Percentiles rank a stretch among this genome's conserved stretches.
Evolutionary conservation across 805 yeast genomes (phyloP).

Genomic region (Candida tallmaniae): DNA sequence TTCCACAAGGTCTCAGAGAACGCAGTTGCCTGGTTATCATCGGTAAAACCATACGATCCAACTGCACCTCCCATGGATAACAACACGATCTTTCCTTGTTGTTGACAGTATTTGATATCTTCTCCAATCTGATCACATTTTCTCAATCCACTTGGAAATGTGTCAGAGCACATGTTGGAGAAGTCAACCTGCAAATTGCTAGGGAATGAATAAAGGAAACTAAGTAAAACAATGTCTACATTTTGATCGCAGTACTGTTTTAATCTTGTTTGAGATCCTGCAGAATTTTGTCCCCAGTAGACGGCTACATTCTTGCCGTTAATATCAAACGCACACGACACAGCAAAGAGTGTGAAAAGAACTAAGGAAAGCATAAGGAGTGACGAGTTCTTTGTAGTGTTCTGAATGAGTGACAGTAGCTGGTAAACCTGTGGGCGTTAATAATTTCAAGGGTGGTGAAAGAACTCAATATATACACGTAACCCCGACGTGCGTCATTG

Average conservation of each 20-base stretch:
- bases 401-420: neutral
- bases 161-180: conserved; percentile 44
- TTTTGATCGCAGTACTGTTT: conserved; percentile 60
- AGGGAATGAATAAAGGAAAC: conserved; percentile 68
- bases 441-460: no score
- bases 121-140: conserved; percentile 41
- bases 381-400: neutral
- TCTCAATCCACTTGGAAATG: conserved; percentile 41
- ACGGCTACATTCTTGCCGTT: conserved; percentile 22
- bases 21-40: conserved; percentile 47
- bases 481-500: no score
- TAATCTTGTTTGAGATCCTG: conserved; percentile 32
- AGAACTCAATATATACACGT: no score
- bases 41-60: conserved; percentile 37
- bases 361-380: conserved; percentile 9
- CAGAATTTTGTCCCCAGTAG: conserved; percentile 28
- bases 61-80: conserved; percentile 61
- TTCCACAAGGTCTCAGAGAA: conserved; percentile 45
- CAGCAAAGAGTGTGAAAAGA: conserved; percentile 1
- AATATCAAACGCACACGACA: conserved; percentile 12
- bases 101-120: conserved; percentile 74
- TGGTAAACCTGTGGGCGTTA: no score
- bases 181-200: conserved; percentile 28
- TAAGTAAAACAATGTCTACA: conserved; percentile 66
- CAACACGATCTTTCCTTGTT: conserved; percentile 69